phyloP scores from a whole-genome alignment of 495 filamentous ascomycete genomes.

The Aspergillus olivimuriae region DNA sequence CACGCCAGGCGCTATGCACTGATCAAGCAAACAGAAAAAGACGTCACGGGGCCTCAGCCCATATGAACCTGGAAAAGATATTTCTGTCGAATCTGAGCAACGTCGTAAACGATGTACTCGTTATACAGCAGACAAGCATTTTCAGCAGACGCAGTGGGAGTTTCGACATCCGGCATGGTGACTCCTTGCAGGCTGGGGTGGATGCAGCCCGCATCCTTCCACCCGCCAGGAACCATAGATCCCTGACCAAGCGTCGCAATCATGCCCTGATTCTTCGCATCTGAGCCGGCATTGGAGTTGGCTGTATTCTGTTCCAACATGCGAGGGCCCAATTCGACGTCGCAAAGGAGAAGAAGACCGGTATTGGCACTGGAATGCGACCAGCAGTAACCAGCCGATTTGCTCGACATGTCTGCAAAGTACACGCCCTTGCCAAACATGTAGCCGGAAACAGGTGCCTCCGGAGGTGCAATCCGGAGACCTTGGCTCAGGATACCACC shows the following conservation, averaged over 20 bases:
- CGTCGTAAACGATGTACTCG: conserved; percentile 74
- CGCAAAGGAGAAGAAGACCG: conserved; percentile 67
- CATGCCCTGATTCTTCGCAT: conserved; percentile 52
- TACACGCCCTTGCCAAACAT: conserved; percentile 90
- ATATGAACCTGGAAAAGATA: conserved; percentile 66
- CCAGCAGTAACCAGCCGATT: conserved; percentile 74
- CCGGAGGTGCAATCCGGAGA: conserved; percentile 78
- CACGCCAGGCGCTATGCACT: background rate
- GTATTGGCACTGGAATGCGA: conserved; percentile 47
- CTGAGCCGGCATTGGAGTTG: conserved; percentile 55
- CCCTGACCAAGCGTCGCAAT: conserved; percentile 66
- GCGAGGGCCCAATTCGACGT: conserved; percentile 69
- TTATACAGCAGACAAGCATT: conserved; percentile 20
- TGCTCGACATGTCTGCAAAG: conserved; percentile 73
- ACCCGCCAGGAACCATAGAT: conserved; percentile 49
- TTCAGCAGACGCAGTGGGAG: background rate
- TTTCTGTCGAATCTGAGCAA: conserved; percentile 67
- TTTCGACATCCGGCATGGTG: conserved; percentile 44
- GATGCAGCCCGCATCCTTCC: conserved; percentile 70
- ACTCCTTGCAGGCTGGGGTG: conserved; percentile 58
- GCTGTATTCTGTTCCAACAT: conserved; percentile 50
- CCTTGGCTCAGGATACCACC: conserved; percentile 80
- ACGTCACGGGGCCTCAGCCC: background rate
- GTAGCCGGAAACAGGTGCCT: conserved; percentile 72
- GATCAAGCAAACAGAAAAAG: background rate